Conservation (phyloP, 352 stramenopile species). For the Thalassiosira sp. region DNA sequence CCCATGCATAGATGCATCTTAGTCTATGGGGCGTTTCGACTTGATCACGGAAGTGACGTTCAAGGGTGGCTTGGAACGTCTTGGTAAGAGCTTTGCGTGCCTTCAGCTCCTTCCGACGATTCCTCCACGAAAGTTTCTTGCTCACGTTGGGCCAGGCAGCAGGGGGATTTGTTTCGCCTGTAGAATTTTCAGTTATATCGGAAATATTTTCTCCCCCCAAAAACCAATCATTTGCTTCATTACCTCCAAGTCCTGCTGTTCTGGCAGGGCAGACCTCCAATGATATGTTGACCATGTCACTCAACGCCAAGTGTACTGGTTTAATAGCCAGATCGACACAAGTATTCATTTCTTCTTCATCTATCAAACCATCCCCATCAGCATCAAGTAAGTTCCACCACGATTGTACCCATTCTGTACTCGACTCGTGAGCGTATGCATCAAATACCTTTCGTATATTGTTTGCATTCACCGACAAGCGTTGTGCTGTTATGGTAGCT, state of each 20-base stretch:
- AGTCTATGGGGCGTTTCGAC: conserved; percentile 80
- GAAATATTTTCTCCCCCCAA: conserved; percentile 24
- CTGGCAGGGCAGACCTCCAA: conserved; percentile 63
- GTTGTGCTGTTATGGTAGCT: conserved; percentile 22
- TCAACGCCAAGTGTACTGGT: conserved; percentile 61
- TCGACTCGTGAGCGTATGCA: conserved; percentile 45
- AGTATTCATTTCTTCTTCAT: conserved; percentile 81
- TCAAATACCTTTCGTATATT: conserved; percentile 57
- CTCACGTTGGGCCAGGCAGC: neutral
- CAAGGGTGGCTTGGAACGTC: conserved; percentile 62
- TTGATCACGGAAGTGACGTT: conserved; percentile 77
- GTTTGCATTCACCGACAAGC: conserved; percentile 31
- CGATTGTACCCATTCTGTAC: conserved; percentile 56
- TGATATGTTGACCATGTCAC: conserved; percentile 52
- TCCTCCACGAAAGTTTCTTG: conserved; percentile 63
- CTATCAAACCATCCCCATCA: conserved; percentile 76
- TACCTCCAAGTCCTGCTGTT: conserved; percentile 14
- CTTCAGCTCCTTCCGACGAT: conserved; percentile 59
- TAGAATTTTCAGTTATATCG: neutral
- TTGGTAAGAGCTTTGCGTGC: conserved; percentile 63
- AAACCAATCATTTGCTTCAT: conserved; percentile 31
- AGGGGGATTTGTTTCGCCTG: conserved; percentile 1
- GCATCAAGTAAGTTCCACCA: conserved; percentile 77
- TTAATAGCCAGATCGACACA: conserved; percentile 62
- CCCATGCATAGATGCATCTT: conserved; percentile 82